Evolutionary conservation across 768 basidiomycete species (phyloP).

Genomic region (Lactarius hatsudake): DNA sequence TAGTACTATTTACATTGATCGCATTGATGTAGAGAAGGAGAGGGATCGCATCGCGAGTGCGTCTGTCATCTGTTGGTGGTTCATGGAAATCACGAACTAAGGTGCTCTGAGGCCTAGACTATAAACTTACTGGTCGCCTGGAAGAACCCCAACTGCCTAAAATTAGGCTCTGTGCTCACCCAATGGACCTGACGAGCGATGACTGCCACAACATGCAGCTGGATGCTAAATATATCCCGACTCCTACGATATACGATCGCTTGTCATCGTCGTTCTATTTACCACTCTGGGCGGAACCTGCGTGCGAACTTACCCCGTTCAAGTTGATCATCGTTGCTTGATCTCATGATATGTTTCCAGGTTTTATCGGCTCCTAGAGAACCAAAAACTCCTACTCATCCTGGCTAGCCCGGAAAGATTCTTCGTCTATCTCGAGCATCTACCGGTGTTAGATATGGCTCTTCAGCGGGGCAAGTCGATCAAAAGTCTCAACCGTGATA

Average conservation of each 20-base stretch:
- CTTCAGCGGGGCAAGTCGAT: not conserved
- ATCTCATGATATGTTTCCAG: not conserved
- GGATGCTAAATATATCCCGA: slow-evolving; percentile 10
- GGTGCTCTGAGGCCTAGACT: not conserved
- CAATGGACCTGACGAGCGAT: slow-evolving; percentile 14
- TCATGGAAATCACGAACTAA: not conserved
- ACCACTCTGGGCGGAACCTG: not conserved
- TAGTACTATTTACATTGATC: slow-evolving; percentile 1
- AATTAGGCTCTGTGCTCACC: slow-evolving; percentile 6
- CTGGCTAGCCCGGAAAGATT: slow-evolving; percentile 1
- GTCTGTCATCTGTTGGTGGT: not conserved
- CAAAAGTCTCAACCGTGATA: slow-evolving; percentile 42
- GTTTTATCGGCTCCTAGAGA: slow-evolving; percentile 20
- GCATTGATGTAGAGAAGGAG: not conserved
- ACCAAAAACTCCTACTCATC: slow-evolving; percentile 21
- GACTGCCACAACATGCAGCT: slow-evolving; percentile 18
- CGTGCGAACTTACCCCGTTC: slow-evolving; percentile 3
- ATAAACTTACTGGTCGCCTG: slow-evolving; percentile 13
- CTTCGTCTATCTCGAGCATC: slow-evolving; percentile 20
- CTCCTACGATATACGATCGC: slow-evolving; percentile 10
- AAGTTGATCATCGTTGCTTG: not conserved
- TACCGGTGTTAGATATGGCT: not conserved
- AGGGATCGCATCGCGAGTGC: not conserved
- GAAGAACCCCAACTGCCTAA: not conserved
- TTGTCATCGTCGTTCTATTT: slow-evolving; percentile 3